Evolutionary conservation across 2,329 filamentous ascomycete species (phyloP), one percentile per base, ranked within the genome.

Genomic region (Pestalotiopsis sp.): DNA sequence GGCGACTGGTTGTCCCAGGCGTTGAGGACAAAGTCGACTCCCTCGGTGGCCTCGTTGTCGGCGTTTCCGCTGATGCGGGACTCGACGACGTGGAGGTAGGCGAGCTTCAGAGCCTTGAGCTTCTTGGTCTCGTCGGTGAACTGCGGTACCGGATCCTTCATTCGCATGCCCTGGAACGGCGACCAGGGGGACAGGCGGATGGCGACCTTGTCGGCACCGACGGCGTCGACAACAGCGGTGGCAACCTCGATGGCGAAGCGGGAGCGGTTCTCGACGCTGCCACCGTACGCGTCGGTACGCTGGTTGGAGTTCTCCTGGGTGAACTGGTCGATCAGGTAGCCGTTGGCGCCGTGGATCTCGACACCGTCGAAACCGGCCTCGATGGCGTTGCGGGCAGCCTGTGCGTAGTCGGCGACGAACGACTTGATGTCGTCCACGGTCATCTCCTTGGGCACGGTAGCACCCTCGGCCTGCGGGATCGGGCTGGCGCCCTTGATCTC

Each of bases 61-160:
- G 49, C 41, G 60, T 67, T 65, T 57, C 70, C 68, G 17, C 78
- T 74, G 17, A 87, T 77, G 7, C 86, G 81, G 3, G 85, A 81
- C 73, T 90, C 86, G 17, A 91, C 81, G 6, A 88, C 68, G 75
- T 89, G 87, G n/a, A 88, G 72, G 76, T 87, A 90, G 1, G 87
- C 83, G 39, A 91, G 79, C 17, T 83, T 81, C 12, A 89, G 76
- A 58, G 80, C 76, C 69, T 84, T 84, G 55, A 88, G 79, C 57
- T 84, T 81, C 64, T 79, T 71, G 39, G 85, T 79, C n/a, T 89
- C 74, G 72, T 90, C 80, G 11, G 77, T 80, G 74, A 90, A 91
- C 71, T 90, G 86, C 1, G 87, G 85, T 7, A 85, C 70, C 0
- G 88, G 87, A 64, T 91, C 83, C 0, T 76, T 74, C 85, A 89